Evolutionary conservation across 345 rosid genomes (phyloP).

Genomic region (Bruguiera gymnorhiza): DNA sequence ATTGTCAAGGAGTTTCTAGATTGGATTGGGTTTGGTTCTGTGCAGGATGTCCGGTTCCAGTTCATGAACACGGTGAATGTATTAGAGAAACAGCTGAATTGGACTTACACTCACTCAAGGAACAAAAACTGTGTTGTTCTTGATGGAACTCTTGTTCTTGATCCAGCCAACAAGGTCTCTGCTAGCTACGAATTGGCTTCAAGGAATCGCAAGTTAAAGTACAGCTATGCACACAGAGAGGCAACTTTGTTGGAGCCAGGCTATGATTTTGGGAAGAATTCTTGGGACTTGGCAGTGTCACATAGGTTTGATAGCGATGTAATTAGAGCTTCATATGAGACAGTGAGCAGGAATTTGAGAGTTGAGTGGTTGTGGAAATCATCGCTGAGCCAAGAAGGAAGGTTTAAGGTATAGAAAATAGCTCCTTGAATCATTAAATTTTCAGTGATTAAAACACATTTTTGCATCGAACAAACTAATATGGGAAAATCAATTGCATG

Average conservation of each 20-base stretch:
- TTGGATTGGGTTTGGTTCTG: not conserved
- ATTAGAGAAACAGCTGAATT: slow-evolving; percentile 29
- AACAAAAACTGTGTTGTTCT: slow-evolving; percentile 25
- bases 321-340: slow-evolving; percentile 31
- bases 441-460: not conserved
- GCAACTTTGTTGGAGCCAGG: slow-evolving; percentile 30
- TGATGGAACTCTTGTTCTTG: slow-evolving; percentile 30
- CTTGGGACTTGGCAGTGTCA: slow-evolving; percentile 38
- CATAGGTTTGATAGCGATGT: slow-evolving; percentile 27
- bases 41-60: slow-evolving; percentile 37
- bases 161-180: slow-evolving; percentile 29
- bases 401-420: slow-evolving; percentile 26
- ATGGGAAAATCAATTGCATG: too few species aligned
- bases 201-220: slow-evolving; percentile 25
- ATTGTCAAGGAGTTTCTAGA: not conserved
- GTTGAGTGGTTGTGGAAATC: slow-evolving; percentile 33
- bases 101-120: slow-evolving; percentile 30
- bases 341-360: slow-evolving; percentile 24
- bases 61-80: slow-evolving; percentile 34
- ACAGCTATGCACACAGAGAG: slow-evolving; percentile 10
- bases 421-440: not conserved
- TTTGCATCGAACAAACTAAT: not conserved
- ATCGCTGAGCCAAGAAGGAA: slow-evolving; percentile 20
- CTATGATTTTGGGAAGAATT: slow-evolving; percentile 35
- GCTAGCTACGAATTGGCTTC: slow-evolving; percentile 26